Evolutionary conservation across 2,329 filamentous ascomycete species (phyloP), one percentile per base, ranked within the genome.

Genomic region (Botrytis galanthina): DNA sequence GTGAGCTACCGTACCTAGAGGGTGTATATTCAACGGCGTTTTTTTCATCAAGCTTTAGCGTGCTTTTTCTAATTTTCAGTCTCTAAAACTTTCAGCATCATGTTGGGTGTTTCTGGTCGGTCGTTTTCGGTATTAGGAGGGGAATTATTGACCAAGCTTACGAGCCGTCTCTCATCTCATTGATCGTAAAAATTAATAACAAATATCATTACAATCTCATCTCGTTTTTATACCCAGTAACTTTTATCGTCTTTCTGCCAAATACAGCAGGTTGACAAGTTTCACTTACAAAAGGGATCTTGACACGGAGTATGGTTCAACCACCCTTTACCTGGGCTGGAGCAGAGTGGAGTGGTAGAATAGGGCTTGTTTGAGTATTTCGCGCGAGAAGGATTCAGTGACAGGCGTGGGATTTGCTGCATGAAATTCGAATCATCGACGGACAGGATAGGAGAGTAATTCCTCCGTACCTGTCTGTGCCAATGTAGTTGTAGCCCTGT

Each of bases 1-100:
- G 78, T 63, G 54, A 77, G 74, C 29, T 70, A 70, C 54, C 39
- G 64, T 48, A 48, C 35, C 12, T 73, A 51, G 37, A 64, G 51
- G 73, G 35, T 72, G 69, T 73, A 72, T 59, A 64, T 32, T 71
- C 32, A 37, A 48, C 63, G 70, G 75, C 46, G 66, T 74, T 62
- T 37, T 37, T 62, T 59, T 26, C 48, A 46, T n/a, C 44, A 44
- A 59, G 42, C 18, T 71, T 63, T 62, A 59, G 60, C 60, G 59
- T 32, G 48, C n/a, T 54, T 57, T 54, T 35, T 69, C 20, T 63
- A 10, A 39, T 54, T 44, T 44, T 54, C 32, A 32, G 48, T 68
- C 57, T 68, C 26, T 20, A 37, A 68, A 44, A 48, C 42, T 59
- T 22, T 29, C 44, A 54, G 63, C 69, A 72, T 74, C 57, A 68